These are phyloP conservation scores for Mortierella sp. DNA, from an alignment of 371 early-diverging fungal species.

Conservation along the genomic window DNA sequence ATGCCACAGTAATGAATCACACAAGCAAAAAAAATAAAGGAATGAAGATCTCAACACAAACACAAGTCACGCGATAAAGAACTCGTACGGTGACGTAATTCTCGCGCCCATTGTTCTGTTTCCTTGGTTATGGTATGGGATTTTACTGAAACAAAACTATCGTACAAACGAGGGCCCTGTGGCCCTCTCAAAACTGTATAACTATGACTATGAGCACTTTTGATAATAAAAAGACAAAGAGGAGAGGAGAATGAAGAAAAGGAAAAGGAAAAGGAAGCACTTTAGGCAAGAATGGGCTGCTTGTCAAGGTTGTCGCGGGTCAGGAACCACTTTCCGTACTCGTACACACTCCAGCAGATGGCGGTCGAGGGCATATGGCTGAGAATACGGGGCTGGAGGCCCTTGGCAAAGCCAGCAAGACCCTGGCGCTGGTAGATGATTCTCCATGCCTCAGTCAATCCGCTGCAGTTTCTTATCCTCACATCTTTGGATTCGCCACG, in stretches of 20 bases:
- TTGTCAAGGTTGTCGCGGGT: slow-evolving; percentile 45
- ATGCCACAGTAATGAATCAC: slow-evolving; percentile 2
- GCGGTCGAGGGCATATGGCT: slow-evolving; percentile 95
- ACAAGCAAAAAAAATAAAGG: neutral
- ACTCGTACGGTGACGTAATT: neutral
- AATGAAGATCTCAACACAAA: neutral
- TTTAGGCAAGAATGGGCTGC: slow-evolving; percentile 50
- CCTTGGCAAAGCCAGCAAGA: slow-evolving; percentile 85
- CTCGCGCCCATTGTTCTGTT: too few relatives aligned
- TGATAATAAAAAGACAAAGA: slow-evolving; percentile 1
- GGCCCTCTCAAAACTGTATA: slow-evolving; percentile 14
- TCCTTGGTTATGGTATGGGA: neutral
- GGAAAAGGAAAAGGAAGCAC: neutral
- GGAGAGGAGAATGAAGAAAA: neutral
- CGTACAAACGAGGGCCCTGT: slow-evolving; percentile 22
- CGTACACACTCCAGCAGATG: slow-evolving; percentile 95
- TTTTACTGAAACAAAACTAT: slow-evolving; percentile 18
- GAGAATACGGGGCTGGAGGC: slow-evolving; percentile 87
- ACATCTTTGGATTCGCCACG: slow-evolving; percentile 85
- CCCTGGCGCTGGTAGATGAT: slow-evolving; percentile 88
- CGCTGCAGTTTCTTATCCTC: slow-evolving; percentile 78
- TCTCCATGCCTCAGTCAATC: slow-evolving; percentile 79
- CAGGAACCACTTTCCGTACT: slow-evolving; percentile 86
- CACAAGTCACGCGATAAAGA: neutral
- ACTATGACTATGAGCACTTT: slow-evolving; percentile 8